Base-by-base conservation (phyloP, 768 basidiomycete species). In the Trametes punicea region DNA sequence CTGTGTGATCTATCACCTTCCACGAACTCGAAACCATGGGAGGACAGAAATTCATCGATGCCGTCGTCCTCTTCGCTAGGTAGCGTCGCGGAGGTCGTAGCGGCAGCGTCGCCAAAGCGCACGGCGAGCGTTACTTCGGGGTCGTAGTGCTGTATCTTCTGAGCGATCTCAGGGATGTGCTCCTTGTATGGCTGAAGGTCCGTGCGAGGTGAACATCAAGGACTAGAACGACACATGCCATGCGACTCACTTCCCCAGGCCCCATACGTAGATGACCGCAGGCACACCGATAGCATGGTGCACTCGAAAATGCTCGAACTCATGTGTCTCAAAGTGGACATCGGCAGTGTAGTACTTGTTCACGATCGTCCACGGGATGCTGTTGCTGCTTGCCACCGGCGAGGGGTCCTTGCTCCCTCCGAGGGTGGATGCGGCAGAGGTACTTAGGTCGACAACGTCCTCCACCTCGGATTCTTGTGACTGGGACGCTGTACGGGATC, bases 281-380 rank as follows among this genome's bases (percentile, higher is more conserved):
- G 90, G 89, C 6, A 83, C 77, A 42, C 73, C 71, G 33, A 71
- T 70, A 16, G 78, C 71, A 18, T 75, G 68, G 41, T 74, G 67
- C 16, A 75, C 70, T 27, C 68, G 69, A 56, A 81, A 74, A 10
- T 76, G 73, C 27, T 73, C 70, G 50, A 82, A 67, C 16, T 77
- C 72, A 51, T 77, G 77, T 10, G 77, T 72, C 30, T 81, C 72
- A 65, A 93, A 91, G 57, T 84, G 82, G 6, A 93, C 86, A 56
- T 79, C 75, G 1, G 90, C 91, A 13, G 81, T 81, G 72, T 93
- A 93, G 70, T 93, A 93, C 68, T 81, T 85, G 74, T 92, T 92
- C 48, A 72, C 70, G 58, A 92, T 87, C 38, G 81, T 87, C 89
- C 88, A 92, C 9, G 86, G 84, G 29, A 88, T 70, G 25, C 46